Evolutionary conservation across 108 stramenopile genomes (phyloP).

Genomic region (Aurantiochytrium sp.): DNA sequence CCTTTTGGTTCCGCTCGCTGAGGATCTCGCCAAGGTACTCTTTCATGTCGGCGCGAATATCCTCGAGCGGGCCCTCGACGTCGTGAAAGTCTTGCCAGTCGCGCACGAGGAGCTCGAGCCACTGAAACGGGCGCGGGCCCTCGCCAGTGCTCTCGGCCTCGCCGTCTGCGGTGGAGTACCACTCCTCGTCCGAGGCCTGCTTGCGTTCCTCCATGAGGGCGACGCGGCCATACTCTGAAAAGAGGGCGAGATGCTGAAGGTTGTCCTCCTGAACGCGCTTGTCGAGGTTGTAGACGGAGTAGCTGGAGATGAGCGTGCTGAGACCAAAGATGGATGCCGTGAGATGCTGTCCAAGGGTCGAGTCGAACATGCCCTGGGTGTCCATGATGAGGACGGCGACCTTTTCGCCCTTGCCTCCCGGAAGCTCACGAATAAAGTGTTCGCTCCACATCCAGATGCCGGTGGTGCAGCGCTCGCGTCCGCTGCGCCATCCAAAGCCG

Average conservation of each 20-base stretch:
- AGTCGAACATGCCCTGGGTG: slow-evolving; percentile 99
- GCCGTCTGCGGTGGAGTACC: not conserved
- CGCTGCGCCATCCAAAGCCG: slow-evolving; percentile 87
- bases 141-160: not conserved
- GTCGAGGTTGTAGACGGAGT: slow-evolving; percentile 96
- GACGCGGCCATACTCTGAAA: slow-evolving; percentile 91
- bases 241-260: slow-evolving; percentile 92
- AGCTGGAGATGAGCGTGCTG: slow-evolving; percentile 74
- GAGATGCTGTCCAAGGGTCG: slow-evolving; percentile 89
- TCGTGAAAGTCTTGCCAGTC: slow-evolving; percentile 92
- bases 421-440: slow-evolving; percentile 59
- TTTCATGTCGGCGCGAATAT: slow-evolving; percentile 73
- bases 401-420: slow-evolving; percentile 35
- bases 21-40: slow-evolving; percentile 72
- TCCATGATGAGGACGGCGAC: slow-evolving; percentile 87
- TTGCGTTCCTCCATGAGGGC: slow-evolving; percentile 62
- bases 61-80: slow-evolving; percentile 47
- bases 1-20: slow-evolving; percentile 66
- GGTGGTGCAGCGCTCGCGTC: slow-evolving; percentile 84
- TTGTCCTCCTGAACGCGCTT: slow-evolving; percentile 97
- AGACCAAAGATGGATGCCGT: slow-evolving; percentile 94
- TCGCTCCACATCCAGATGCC: slow-evolving; percentile 99
- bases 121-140: slow-evolving; percentile 69
- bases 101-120: slow-evolving; percentile 88
- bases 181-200: slow-evolving; percentile 23